Evolutionary conservation across 208 protist genomes (phyloP), one percentile per base, ranked within the genome.

Genomic region (Acanthamoeba culbertsoni): DNA sequence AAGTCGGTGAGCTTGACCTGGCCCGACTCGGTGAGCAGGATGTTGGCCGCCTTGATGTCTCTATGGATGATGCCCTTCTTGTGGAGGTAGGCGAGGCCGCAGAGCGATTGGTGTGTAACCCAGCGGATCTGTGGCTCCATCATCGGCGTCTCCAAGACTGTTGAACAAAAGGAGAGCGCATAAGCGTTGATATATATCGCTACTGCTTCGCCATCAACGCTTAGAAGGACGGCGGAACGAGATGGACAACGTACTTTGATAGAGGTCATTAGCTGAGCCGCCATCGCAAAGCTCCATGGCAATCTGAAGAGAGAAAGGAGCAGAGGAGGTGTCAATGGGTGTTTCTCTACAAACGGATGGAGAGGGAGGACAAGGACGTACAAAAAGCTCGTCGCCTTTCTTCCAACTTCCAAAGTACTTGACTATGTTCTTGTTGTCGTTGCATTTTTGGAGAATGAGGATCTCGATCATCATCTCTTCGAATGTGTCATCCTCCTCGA

Each of bases 31-130:
- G 82, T 96, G 31, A 96, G 31, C 20, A 96, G 63, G 86, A 96
- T 95, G 46, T 96, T 96, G 62, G 92, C 95, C 2, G 94, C 95
- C 57, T 96, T 96, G 42, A 96, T 96, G 65, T 96, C 95, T 68
- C 95, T 46, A 45, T 96, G 95, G 37, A 96, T 96, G 42, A 95
- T 96, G 73, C 93, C 93, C 62, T 90, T 90, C 51, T 90, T 68
- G 57, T 90, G 82, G 10, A 90, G 33, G 51, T 90, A 90, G n/a
- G 82, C 82, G 18, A 90, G 55, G 31, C 40, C 82, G 26, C 40
- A 68, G 40, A 90, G 55, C 20, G 51, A 68, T 46, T 90, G 40
- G 48, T 68, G 55, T 2, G 82, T 90, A 33, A 92, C 77, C 59
- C 42, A 92, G 12, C 45, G 12, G 45, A 53, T 90, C 43, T 90